Evolutionary conservation across 2,329 filamentous ascomycete genomes (phyloP).

Genomic region (Xylaria sp.): DNA sequence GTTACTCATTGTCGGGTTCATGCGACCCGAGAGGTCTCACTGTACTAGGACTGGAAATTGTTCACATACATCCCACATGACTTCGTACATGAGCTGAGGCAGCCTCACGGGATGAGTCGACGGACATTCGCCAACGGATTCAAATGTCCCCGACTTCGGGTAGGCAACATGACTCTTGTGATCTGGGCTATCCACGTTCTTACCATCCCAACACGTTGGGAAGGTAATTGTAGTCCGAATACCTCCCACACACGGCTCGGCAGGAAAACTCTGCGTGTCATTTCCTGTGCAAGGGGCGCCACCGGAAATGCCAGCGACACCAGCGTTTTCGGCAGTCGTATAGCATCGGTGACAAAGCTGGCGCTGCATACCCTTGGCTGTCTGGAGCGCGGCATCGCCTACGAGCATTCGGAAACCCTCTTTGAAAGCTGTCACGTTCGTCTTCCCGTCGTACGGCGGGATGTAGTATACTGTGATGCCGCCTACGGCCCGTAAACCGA

Average conservation of each 20-base stretch:
- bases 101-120: slow-evolving; percentile 56
- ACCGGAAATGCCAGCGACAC: slow-evolving; percentile 35
- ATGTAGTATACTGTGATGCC: slow-evolving; percentile 42
- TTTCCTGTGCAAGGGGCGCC: slow-evolving; percentile 40
- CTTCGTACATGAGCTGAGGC: slow-evolving; percentile 65
- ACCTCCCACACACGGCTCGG: slow-evolving; percentile 54
- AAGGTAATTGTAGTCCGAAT: slow-evolving; percentile 59
- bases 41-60: neutral
- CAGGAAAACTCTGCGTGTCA: slow-evolving; percentile 56
- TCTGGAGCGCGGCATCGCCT: slow-evolving; percentile 44
- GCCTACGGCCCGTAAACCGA: slow-evolving; percentile 36
- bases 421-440: slow-evolving; percentile 50
- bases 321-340: slow-evolving; percentile 24
- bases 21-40: neutral
- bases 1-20: neutral
- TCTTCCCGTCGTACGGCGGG: slow-evolving; percentile 42
- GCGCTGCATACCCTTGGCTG: slow-evolving; percentile 33
- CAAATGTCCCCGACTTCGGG: slow-evolving; percentile 43
- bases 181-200: slow-evolving; percentile 52
- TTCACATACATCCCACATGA: slow-evolving; percentile 54
- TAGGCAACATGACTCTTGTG: slow-evolving; percentile 49
- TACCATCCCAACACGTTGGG: slow-evolving; percentile 61
- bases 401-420: slow-evolving; percentile 54
- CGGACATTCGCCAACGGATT: slow-evolving; percentile 52
- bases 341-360: slow-evolving; percentile 48